Conservation (phyloP, 768 basidiomycete species). For the Macrolepiota albuminosa region DNA sequence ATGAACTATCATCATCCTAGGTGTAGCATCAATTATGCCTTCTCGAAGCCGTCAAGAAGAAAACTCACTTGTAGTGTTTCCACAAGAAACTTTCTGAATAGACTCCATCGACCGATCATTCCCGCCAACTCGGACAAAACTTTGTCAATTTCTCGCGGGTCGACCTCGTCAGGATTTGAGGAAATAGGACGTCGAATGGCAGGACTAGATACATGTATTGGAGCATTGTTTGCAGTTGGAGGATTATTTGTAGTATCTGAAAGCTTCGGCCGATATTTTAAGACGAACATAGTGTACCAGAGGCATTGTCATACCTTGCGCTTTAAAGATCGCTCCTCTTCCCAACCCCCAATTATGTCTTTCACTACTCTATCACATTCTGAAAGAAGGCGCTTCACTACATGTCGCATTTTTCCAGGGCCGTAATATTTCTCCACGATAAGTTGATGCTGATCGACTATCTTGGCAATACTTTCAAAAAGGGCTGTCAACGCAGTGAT, state of each 20-base stretch:
- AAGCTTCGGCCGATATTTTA: conserved; percentile 29
- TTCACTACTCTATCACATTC: conserved; percentile 86
- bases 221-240: conserved; percentile 33
- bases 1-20: conserved; percentile 15
- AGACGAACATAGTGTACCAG: not conserved
- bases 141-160: conserved; percentile 90
- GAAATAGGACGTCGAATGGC: conserved; percentile 26
- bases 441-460: conserved; percentile 96
- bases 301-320: conserved; percentile 52
- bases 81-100: conserved; percentile 84
- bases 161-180: conserved; percentile 49
- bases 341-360: conserved; percentile 78
- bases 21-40: not conserved
- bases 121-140: conserved; percentile 83
- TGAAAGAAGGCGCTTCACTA: conserved; percentile 68
- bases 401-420: conserved; percentile 74
- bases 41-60: not conserved
- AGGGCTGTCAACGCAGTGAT: conserved; percentile 85
- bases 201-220: conserved; percentile 26
- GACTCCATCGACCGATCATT: conserved; percentile 88
- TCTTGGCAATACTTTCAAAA: conserved; percentile 92
- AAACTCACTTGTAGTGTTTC: conserved; percentile 61
- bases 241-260: conserved; percentile 42
- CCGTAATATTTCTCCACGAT: conserved; percentile 99
- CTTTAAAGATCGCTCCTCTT: conserved; percentile 81